phyloP scores from a whole-genome alignment of 2,329 filamentous ascomycete genomes.

The Xylariaceae sp. region DNA sequence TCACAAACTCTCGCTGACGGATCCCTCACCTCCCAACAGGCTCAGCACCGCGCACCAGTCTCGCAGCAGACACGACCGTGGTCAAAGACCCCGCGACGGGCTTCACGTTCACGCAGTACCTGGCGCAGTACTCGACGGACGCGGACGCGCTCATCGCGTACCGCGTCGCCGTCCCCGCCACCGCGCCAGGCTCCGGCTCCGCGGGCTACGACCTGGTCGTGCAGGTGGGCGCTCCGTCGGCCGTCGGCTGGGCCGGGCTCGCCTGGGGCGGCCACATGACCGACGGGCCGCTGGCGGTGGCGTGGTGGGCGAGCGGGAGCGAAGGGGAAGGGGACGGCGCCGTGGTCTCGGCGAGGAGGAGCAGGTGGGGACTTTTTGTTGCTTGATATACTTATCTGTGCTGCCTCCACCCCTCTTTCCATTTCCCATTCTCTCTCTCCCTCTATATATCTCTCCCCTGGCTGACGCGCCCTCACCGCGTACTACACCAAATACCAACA shows the following conservation, averaged over 20 bases:
- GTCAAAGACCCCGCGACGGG: slow-evolving; percentile 22
- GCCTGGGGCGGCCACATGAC: slow-evolving; percentile 44
- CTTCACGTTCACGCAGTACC: slow-evolving; percentile 23
- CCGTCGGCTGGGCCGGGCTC: slow-evolving; percentile 39
- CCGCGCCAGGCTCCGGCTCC: slow-evolving; percentile 14
- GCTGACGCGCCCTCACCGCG: background rate
- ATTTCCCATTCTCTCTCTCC: background rate
- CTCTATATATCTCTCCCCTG: background rate
- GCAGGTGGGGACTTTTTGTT: slow-evolving; percentile 29
- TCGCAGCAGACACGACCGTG: slow-evolving; percentile 18
- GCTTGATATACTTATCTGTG: background rate
- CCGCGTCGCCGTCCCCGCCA: slow-evolving; percentile 29
- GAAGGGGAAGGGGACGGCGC: slow-evolving; percentile 31
- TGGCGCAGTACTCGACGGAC: slow-evolving; percentile 19
- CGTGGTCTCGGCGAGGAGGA: slow-evolving; percentile 35
- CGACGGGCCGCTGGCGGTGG: slow-evolving; percentile 37
- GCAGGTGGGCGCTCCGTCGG: slow-evolving; percentile 35
- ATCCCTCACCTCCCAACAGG: too few species aligned
- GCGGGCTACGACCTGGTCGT: slow-evolving; percentile 36
- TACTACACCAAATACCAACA: slow-evolving; percentile 7
- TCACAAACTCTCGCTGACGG: background rate
- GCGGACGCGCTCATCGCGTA: slow-evolving; percentile 19
- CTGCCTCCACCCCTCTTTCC: too few species aligned
- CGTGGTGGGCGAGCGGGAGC: too few species aligned
- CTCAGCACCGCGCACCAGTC: slow-evolving; percentile 5